Base-by-base conservation (phyloP, 106 monocot species). In the Vanilla planifolia region DNA sequence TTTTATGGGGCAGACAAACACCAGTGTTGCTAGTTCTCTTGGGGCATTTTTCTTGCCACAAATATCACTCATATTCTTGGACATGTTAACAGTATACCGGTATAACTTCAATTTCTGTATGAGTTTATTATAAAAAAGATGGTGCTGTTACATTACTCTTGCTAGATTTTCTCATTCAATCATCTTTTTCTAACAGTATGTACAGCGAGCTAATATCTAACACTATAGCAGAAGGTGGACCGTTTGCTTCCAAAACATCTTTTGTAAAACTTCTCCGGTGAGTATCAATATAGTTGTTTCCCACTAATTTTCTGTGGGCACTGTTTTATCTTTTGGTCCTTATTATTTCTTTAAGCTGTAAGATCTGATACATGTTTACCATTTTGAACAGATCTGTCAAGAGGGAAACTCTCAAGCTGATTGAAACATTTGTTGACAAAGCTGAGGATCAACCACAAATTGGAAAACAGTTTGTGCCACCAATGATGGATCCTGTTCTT, bases 401-500 rank as follows among this genome's bases (percentile, higher is more conserved):
- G 68, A 67, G 98, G 47, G 98, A 99, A 69, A 88, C 98, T 27
- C 81, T 99, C 6, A 99, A 99, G 73, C 58, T 99, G 33, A 82
- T 99, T 52, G 98, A 99, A 63, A 99, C 92, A 41, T 99, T 98
- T 80, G 67, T 98, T 50, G 98, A 99, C 67, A 99, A 99, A 55
- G 81, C 98, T 57, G 98, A 99, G 67, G 98, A 92, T 75, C 88
- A 77, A 51, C 77, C 85, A 44, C 75, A 81, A 56, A 77, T 88
- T 36, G 98, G 98, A 19, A 92, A 88, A 60, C 92, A 99, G 67
- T 99, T 99, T 82, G 88, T 99, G 53, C 92, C 88, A 8, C 92
- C 98, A 20, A 99, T 99, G 98, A 92, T 99, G 98, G 98, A 99
- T 62, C 92, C 92, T 46, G 67, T 99, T 51, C 92, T 99, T 64